Conservation (phyloP, 73 alveolate species). For the Paramecium primaurelia region DNA sequence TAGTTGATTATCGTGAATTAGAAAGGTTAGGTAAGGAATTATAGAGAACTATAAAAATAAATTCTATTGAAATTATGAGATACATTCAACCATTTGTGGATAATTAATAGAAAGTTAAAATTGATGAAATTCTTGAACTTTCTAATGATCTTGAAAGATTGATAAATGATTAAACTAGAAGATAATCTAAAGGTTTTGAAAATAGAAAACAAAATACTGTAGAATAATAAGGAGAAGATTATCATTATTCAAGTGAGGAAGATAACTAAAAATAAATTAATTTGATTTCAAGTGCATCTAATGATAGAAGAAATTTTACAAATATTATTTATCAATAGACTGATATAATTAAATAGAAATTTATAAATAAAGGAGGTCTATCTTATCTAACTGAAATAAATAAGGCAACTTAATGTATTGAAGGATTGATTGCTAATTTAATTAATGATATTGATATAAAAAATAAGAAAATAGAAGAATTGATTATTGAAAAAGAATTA, state of each 20-base stretch:
- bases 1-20: conserved; percentile 1
- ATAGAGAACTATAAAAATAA: not conserved
- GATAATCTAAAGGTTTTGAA: not conserved
- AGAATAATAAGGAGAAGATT: not conserved
- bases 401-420: not conserved
- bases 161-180: not conserved
- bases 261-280: not conserved
- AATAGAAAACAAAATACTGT: not conserved
- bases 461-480: not conserved
- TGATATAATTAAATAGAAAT: not conserved
- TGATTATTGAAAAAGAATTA: conserved; percentile 10
- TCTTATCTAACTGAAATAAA: not conserved
- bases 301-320: not conserved
- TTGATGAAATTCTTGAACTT: not conserved
- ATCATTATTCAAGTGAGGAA: not conserved
- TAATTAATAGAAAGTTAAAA: not conserved
- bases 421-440: not conserved
- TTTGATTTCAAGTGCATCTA: not conserved
- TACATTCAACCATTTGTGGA: not conserved
- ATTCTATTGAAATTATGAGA: not conserved
- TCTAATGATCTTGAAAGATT: conserved; percentile 26
- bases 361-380: not conserved
- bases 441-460: not conserved
- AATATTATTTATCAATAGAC: not conserved
- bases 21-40: not conserved